Conservation (phyloP, 2,329 filamentous ascomycete genomes). For the Cladosporium sp. region DNA sequence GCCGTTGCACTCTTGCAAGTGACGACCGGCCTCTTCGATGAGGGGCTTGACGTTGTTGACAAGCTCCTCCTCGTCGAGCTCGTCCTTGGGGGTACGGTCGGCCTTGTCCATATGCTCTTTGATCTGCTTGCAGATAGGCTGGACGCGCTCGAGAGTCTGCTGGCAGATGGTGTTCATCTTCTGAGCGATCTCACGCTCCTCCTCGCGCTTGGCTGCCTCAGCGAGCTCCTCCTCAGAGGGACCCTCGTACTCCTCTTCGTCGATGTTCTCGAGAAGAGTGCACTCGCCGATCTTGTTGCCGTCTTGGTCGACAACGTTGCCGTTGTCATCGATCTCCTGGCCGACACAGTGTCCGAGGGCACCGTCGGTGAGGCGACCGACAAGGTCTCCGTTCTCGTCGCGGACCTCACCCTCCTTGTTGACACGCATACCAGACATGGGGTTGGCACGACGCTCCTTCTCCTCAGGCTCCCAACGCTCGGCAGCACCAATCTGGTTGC, state of each 20-base stretch:
- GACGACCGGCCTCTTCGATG: conserved; percentile 80
- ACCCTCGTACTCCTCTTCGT: conserved; percentile 57
- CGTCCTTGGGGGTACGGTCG: conserved; percentile 78
- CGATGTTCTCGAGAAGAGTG: conserved; percentile 62
- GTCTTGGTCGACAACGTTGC: conserved; percentile 54
- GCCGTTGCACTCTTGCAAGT: conserved; percentile 84
- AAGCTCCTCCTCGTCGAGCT: conserved; percentile 85
- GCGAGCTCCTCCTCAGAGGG: conserved; percentile 56
- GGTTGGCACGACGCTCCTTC: conserved; percentile 58
- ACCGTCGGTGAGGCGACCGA: conserved; percentile 52
- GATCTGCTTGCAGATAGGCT: conserved; percentile 84
- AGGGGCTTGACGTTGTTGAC: conserved; percentile 84
- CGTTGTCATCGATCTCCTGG: conserved; percentile 54
- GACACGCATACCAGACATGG: conserved; percentile 58
- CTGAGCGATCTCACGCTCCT: conserved; percentile 74
- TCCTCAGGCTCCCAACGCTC: conserved; percentile 56
- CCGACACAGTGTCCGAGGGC: conserved; percentile 54
- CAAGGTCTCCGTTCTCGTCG: conserved; percentile 52
- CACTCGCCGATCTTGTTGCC: conserved; percentile 66
- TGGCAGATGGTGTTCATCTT: conserved; percentile 73
- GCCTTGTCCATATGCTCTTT: conserved; percentile 78
- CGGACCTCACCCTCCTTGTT: conserved; percentile 56
- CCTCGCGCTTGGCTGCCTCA: conserved; percentile 54
- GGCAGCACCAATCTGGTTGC: conserved; percentile 54
- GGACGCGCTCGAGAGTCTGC: conserved; percentile 78